A percentile compares a stretch with the other conserved stretches of the same genome.
These are phyloP conservation scores for Tritrichomonas foetus DNA, from an alignment of 208 protist species.

Conservation along the genomic window DNA sequence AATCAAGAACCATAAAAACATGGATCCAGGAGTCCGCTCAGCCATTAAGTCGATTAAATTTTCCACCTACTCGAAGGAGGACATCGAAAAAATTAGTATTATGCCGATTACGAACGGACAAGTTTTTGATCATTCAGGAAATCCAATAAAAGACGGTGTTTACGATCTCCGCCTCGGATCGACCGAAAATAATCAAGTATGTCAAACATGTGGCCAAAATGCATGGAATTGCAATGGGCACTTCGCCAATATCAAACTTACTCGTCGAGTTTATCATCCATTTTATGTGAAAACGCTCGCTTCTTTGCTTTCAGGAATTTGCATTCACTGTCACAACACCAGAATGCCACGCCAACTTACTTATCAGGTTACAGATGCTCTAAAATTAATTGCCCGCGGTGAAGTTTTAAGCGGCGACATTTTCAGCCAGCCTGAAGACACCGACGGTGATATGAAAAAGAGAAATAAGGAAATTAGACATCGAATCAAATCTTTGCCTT, in stretches of 20 bases:
- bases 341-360: not conserved
- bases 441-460: not conserved
- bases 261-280: slow-evolving; percentile 72
- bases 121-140: slow-evolving; percentile 21
- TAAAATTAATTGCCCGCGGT: not conserved
- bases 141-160: slow-evolving; percentile 30
- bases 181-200: slow-evolving; percentile 50
- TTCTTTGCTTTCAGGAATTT: slow-evolving; percentile 65
- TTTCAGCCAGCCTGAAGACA: not conserved
- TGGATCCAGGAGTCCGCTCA: not conserved
- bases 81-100: slow-evolving; percentile 14
- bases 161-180: not conserved
- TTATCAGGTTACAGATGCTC: not conserved
- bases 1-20: not conserved
- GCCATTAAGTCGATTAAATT: not conserved
- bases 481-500: not conserved
- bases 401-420: not conserved
- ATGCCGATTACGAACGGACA: not conserved
- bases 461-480: not conserved
- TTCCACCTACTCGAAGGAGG: not conserved
- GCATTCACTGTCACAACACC: slow-evolving; percentile 65
- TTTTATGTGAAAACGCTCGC: slow-evolving; percentile 62
- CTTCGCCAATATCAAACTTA: slow-evolving; percentile 75
- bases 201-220: slow-evolving; percentile 66
- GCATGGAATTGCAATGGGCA: slow-evolving; percentile 73